Evolutionary conservation across 495 filamentous ascomycete genomes (phyloP).

Genomic region (Astrothelium subdiscretum): DNA sequence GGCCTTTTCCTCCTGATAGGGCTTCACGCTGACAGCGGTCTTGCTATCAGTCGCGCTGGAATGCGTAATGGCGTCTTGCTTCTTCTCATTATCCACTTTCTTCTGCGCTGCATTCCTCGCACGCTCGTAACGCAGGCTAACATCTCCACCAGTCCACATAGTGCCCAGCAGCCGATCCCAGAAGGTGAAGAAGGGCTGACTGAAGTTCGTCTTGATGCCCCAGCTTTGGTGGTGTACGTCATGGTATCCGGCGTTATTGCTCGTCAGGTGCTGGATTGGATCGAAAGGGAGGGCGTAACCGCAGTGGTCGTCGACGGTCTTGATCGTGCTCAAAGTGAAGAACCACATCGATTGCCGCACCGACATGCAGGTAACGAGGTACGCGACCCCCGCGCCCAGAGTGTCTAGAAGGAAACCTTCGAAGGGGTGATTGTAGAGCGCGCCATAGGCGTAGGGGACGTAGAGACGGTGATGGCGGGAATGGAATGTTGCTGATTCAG

Average conservation of each 20-base stretch:
- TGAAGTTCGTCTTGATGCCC: slow-evolving; percentile 79
- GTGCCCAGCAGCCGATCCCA: slow-evolving; percentile 68
- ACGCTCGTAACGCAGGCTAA: slow-evolving; percentile 36
- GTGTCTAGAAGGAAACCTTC: slow-evolving; percentile 93
- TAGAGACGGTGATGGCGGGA: slow-evolving; percentile 91
- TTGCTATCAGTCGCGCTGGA: neutral
- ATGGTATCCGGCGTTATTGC: slow-evolving; percentile 91
- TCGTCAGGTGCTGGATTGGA: slow-evolving; percentile 77
- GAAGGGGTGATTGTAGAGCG: slow-evolving; percentile 88
- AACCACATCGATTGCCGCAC: slow-evolving; percentile 73
- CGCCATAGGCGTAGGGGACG: slow-evolving; percentile 93
- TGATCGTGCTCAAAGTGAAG: slow-evolving; percentile 74
- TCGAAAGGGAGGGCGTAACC: slow-evolving; percentile 94
- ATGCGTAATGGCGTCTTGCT: slow-evolving; percentile 1
- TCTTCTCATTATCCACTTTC: slow-evolving; percentile 16
- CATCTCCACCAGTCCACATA: slow-evolving; percentile 56
- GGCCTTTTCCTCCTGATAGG: neutral
- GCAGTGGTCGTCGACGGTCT: slow-evolving; percentile 96
- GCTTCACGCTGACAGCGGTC: neutral
- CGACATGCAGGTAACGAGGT: slow-evolving; percentile 64
- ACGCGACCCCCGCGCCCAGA: slow-evolving; percentile 68
- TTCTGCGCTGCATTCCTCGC: slow-evolving; percentile 24
- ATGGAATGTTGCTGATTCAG: slow-evolving; percentile 62
- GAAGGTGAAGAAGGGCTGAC: slow-evolving; percentile 78
- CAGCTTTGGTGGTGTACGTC: slow-evolving; percentile 98